Evolutionary conservation across 805 yeast genomes (phyloP).

Genomic region (Hanseniaspora lachancei): DNA sequence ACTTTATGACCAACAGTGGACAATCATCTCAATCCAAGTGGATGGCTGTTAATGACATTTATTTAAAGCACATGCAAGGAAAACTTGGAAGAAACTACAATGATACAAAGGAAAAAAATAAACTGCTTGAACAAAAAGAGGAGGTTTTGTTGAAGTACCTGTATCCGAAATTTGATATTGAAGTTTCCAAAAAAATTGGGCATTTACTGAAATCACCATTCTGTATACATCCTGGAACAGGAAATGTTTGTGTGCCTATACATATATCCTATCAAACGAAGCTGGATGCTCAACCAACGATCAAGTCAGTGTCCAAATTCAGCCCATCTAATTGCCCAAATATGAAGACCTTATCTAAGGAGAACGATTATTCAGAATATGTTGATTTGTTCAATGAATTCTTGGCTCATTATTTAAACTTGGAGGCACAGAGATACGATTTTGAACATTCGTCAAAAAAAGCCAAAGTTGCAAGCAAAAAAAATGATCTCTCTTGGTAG

Average conservation of each 20-base stretch:
- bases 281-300: not conserved
- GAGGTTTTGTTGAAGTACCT: constrained; percentile 66
- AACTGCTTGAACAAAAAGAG: constrained; percentile 33
- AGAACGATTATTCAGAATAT: not conserved
- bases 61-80: constrained; percentile 41
- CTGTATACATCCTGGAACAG: constrained; percentile 93
- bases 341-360: not conserved
- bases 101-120: constrained; percentile 9
- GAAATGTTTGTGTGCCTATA: constrained; percentile 84
- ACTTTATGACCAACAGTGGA: constrained; percentile 47
- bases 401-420: not conserved
- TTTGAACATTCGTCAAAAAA: not conserved
- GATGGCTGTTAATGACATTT: constrained; percentile 51
- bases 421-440: constrained; percentile 6
- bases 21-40: constrained; percentile 55
- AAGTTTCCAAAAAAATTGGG: constrained; percentile 77
- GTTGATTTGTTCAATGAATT: constrained; percentile 6
- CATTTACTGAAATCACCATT: constrained; percentile 93
- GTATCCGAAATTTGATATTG: constrained; percentile 87
- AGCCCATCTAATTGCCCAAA: constrained; percentile 11
- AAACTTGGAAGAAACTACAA: constrained; percentile 12
- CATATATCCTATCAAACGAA: constrained; percentile 13
- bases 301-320: not conserved
- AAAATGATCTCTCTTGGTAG: constrained; percentile 1
- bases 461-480: not conserved